Evolutionary conservation across 2,329 filamentous ascomycete species (phyloP).

Genomic region (Dothistroma septosporum): DNA sequence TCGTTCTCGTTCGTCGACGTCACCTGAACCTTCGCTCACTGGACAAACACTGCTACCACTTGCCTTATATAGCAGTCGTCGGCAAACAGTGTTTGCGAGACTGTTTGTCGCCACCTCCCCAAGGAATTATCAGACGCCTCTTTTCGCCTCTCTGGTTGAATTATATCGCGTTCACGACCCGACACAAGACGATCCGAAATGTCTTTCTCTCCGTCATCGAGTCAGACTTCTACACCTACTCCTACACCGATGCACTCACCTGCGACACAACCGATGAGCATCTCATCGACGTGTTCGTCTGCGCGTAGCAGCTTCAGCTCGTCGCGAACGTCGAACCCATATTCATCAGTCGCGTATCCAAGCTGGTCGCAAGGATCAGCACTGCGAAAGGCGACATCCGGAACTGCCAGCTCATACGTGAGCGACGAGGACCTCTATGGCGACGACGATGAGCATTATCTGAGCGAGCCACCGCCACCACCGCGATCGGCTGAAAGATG

Average conservation of each 20-base stretch:
- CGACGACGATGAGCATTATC: constrained; percentile 31
- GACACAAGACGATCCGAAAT: constrained; percentile 8
- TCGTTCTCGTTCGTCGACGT: constrained; percentile 9
- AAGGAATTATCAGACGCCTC: not conserved
- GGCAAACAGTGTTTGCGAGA: not conserved
- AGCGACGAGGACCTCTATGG: constrained; percentile 38
- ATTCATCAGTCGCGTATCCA: constrained; percentile 20
- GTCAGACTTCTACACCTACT: constrained; percentile 4
- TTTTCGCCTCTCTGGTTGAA: not conserved
- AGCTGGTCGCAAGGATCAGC: constrained; percentile 18
- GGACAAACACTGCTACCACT: constrained; percentile 6
- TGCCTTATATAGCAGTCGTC: constrained; percentile 11
- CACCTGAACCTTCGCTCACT: constrained; percentile 2
- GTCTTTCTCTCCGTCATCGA: constrained; percentile 8
- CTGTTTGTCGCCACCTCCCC: constrained; percentile 2
- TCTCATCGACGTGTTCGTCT: constrained; percentile 16
- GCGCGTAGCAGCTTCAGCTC: constrained; percentile 16
- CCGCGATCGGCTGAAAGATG: constrained; percentile 34
- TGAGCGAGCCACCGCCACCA: constrained; percentile 34
- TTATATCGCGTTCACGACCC: not conserved
- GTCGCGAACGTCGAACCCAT: constrained; percentile 16
- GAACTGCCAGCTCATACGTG: constrained; percentile 33
- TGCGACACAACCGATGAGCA: constrained; percentile 17
- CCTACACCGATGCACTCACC: constrained; percentile 7
- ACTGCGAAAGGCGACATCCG: constrained; percentile 16